These are phyloP conservation scores for Stachybotrys echinatus DNA, from an alignment of 2,329 filamentous ascomycete species.

Conservation along the genomic window DNA sequence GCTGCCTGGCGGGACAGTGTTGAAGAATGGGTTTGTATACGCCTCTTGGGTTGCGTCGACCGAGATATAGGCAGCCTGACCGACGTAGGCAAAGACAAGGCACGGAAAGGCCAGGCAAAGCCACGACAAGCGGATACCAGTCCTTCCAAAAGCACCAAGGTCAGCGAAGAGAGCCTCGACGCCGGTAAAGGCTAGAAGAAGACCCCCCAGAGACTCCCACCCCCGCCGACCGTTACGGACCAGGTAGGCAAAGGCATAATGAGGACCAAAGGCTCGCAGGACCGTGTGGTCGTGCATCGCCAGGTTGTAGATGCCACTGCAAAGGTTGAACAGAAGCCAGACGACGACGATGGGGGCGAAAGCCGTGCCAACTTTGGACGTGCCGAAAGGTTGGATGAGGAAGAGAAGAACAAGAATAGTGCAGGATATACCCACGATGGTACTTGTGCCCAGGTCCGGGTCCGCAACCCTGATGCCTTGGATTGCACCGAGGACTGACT, in stretches of 20 bases:
- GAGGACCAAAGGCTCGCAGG: slow-evolving; percentile 51
- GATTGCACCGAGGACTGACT: too few relatives aligned
- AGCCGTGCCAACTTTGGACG: slow-evolving; percentile 49
- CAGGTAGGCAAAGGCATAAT: slow-evolving; percentile 57
- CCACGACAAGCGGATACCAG: too few relatives aligned
- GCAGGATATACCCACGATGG: slow-evolving; percentile 59
- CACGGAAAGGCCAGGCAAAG: too few relatives aligned
- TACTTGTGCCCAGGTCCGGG: slow-evolving; percentile 46
- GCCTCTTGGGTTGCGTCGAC: too few relatives aligned
- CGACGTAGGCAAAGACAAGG: too few relatives aligned
- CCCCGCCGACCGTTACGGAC: slow-evolving; percentile 59
- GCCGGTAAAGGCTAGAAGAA: too few relatives aligned
- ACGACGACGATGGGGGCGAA: slow-evolving; percentile 65
- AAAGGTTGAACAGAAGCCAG: slow-evolving; percentile 60
- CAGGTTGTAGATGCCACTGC: slow-evolving; percentile 60
- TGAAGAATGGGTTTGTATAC: too few relatives aligned
- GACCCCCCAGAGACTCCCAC: too few relatives aligned
- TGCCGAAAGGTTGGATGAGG: slow-evolving; percentile 59
- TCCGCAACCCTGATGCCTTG: slow-evolving; percentile 58
- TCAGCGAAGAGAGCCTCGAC: too few relatives aligned
- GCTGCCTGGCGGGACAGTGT: too few relatives aligned
- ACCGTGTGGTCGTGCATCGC: slow-evolving; percentile 46
- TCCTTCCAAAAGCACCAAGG: too few relatives aligned
- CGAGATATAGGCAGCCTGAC: too few relatives aligned
- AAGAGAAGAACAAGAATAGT: slow-evolving; percentile 61